A percentile compares a stretch with the other conserved stretches of the same genome.
Evolutionary conservation across 202 grass and related monocot genomes (phyloP).

Genomic region (Carex arenaria): DNA sequence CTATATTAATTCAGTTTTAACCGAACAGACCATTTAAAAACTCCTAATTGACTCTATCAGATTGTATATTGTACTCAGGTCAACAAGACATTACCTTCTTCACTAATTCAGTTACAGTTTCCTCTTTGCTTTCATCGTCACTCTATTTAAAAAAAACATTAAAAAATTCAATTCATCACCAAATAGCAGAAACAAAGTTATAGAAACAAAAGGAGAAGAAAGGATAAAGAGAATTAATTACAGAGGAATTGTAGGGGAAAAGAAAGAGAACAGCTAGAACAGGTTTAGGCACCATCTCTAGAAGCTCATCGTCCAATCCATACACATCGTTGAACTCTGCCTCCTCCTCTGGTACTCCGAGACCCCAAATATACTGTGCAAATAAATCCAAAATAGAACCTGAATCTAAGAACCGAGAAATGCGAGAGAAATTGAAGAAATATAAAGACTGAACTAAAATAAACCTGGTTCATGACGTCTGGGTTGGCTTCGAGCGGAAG

Average conservation of each 20-base stretch:
- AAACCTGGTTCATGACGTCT: conserved; percentile 89
- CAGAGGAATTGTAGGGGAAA: conserved; percentile 47
- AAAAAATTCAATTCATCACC: background rate
- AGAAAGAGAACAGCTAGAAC: conserved; percentile 71
- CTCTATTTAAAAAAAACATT: background rate
- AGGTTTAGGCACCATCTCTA: conserved; percentile 73
- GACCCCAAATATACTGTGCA: conserved; percentile 67
- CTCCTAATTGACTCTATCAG: background rate
- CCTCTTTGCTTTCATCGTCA: conserved; percentile 45
- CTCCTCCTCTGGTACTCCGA: conserved; percentile 46
- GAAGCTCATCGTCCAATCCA: conserved; percentile 73
- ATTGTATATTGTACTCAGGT: background rate
- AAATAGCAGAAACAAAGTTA: background rate
- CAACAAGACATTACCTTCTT: conserved; percentile 30
- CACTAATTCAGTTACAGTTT: background rate
- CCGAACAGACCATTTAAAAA: too few relatives aligned
- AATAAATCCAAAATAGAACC: background rate
- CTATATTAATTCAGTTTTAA: too few relatives aligned
- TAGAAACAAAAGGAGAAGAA: background rate
- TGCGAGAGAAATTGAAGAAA: background rate
- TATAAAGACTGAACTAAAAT: background rate
- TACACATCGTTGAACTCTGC: conserved; percentile 84
- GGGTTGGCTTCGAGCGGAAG: conserved; percentile 82
- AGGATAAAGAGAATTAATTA: conserved; percentile 24
- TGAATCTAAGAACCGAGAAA: background rate